Conservation (phyloP, 1,284 basidiomycete genomes). For the Irpex sp. region DNA sequence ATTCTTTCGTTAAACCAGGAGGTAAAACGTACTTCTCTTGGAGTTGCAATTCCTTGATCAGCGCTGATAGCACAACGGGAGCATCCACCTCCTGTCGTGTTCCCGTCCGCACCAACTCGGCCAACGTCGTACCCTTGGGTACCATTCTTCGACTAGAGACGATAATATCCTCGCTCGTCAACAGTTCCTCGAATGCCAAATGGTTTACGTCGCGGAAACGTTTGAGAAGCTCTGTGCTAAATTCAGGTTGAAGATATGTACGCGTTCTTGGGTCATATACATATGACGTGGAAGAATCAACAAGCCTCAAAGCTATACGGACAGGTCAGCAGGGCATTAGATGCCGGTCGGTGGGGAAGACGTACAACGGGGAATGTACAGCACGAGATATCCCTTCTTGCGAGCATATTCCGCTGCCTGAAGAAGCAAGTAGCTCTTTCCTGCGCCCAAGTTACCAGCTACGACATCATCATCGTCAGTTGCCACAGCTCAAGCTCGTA, state of each 20-base stretch:
- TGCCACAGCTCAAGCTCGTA: background rate
- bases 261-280: constrained; percentile 73
- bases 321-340: background rate
- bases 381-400: constrained; percentile 75
- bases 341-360: background rate
- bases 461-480: background rate
- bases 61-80: constrained; percentile 59
- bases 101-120: constrained; percentile 59
- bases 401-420: constrained; percentile 78
- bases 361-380: constrained; percentile 84
- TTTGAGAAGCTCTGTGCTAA: constrained; percentile 57
- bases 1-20: background rate
- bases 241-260: constrained; percentile 77
- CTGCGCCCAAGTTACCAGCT: constrained; percentile 80
- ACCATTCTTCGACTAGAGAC: constrained; percentile 47
- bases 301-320: constrained; percentile 57
- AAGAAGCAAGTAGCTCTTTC: constrained; percentile 82
- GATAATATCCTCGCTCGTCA: constrained; percentile 34
- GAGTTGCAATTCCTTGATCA: constrained; percentile 62
- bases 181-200: constrained; percentile 36
- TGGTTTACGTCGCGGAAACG: constrained; percentile 57
- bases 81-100: constrained; percentile 52
- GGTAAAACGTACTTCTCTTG: constrained; percentile 58
- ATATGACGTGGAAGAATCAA: constrained; percentile 78
- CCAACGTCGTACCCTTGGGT: constrained; percentile 46